Conservation (phyloP, 306 rosid genomes). For the Quercus aquifolioides region DNA sequence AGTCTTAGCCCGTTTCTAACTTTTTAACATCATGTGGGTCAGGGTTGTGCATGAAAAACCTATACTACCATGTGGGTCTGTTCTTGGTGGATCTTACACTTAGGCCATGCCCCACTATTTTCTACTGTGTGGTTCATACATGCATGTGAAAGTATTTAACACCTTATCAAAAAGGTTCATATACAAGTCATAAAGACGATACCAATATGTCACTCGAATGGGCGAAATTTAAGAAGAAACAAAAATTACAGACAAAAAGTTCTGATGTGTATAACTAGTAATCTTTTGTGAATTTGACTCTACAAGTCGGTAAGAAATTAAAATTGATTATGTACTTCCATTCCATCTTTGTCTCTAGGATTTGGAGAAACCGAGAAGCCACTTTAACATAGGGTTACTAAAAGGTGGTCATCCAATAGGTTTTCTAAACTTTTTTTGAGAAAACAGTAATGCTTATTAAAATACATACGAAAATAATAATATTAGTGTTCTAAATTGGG, state of each 20-base stretch:
- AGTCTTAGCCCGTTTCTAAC: constrained; percentile 41
- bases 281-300: neutral
- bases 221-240: neutral
- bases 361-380: neutral
- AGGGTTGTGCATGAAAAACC: constrained; percentile 35
- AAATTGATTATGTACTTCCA: neutral
- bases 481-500: too few species aligned
- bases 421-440: too few species aligned
- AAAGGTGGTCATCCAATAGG: neutral
- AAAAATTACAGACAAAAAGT: neutral
- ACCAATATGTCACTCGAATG: too few species aligned
- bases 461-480: too few species aligned
- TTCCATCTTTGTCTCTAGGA: neutral
- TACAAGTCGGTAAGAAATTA: neutral
- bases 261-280: too few species aligned
- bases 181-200: too few species aligned
- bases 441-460: too few species aligned
- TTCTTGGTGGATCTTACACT: constrained; percentile 22
- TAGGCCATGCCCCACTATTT: constrained; percentile 11
- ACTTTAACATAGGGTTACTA: neutral
- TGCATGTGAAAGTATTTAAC: neutral
- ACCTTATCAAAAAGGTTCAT: neutral
- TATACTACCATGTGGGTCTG: constrained; percentile 19
- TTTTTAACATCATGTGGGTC: constrained; percentile 56
- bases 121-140: neutral